These are phyloP conservation scores for Diaporthe citriasiana DNA, from an alignment of 2,329 filamentous ascomycete genomes.

Conservation along the genomic window DNA sequence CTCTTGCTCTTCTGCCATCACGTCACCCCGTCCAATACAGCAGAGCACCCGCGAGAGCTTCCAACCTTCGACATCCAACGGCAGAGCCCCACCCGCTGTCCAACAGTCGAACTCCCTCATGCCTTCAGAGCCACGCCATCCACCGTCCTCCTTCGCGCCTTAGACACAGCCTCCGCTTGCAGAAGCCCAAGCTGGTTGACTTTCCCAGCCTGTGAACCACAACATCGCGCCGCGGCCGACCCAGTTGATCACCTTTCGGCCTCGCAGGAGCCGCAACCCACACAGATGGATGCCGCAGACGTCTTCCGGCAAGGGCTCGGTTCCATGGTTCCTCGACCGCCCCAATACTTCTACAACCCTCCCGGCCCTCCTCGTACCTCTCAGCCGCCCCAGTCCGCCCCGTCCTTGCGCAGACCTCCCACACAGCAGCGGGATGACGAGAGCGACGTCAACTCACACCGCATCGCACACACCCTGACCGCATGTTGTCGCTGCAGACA, in stretches of 20 bases:
- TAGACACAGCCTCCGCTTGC: slow-evolving; percentile 8
- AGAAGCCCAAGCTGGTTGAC: neutral
- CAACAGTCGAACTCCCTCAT: slow-evolving; percentile 10
- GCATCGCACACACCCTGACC: slow-evolving; percentile 84
- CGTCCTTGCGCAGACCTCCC: slow-evolving; percentile 46
- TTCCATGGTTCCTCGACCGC: slow-evolving; percentile 60
- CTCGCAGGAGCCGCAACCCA: slow-evolving; percentile 31
- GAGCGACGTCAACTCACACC: slow-evolving; percentile 65
- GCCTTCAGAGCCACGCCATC: slow-evolving; percentile 20
- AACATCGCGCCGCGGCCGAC: slow-evolving; percentile 9
- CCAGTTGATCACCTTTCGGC: neutral
- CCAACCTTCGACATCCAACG: slow-evolving; percentile 8
- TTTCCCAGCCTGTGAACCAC: neutral
- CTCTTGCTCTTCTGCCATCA: slow-evolving; percentile 5
- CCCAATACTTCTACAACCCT: slow-evolving; percentile 50
- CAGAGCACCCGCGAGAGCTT: slow-evolving; percentile 3
- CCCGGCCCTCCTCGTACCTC: slow-evolving; percentile 47
- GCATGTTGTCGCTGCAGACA: slow-evolving; percentile 85
- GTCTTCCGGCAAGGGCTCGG: slow-evolving; percentile 73
- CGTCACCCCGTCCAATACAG: neutral
- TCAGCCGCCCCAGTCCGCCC: slow-evolving; percentile 43
- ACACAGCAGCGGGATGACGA: slow-evolving; percentile 59
- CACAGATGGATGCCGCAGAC: slow-evolving; percentile 70
- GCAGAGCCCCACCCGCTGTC: neutral
- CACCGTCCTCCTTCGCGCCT: slow-evolving; percentile 17